phyloP scores from a whole-genome alignment of 495 filamentous ascomycete species.

The Hypoxylon fragiforme region DNA sequence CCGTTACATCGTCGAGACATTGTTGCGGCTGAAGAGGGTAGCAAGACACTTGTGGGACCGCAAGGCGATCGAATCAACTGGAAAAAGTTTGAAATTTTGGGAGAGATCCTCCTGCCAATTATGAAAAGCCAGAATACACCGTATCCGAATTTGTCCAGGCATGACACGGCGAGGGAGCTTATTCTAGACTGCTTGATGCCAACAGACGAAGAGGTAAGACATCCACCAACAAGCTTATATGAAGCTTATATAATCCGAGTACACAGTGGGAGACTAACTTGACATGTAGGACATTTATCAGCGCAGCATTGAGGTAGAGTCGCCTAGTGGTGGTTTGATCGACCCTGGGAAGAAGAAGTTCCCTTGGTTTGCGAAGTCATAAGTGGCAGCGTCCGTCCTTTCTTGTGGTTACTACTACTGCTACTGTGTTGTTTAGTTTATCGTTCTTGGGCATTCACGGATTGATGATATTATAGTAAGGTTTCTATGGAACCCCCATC shows the following conservation, averaged over 20 bases:
- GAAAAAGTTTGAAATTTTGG: conserved; percentile 97
- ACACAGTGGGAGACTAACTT: conserved; percentile 41
- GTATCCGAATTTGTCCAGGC: conserved; percentile 69
- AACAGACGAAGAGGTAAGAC: conserved; percentile 62
- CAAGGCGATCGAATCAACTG: conserved; percentile 84
- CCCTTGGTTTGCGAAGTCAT: conserved; percentile 57
- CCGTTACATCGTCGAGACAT: conserved; percentile 89
- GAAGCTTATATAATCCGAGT: too few species aligned
- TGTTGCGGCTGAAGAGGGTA: conserved; percentile 89
- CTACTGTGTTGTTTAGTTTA: too few species aligned
- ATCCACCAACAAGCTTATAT: not conserved
- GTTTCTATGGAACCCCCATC: conserved; percentile 2
- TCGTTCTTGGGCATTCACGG: conserved; percentile 6
- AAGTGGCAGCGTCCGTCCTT: conserved; percentile 7
- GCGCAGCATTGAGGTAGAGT: conserved; percentile 60
- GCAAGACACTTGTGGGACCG: conserved; percentile 79
- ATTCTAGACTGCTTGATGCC: conserved; percentile 67
- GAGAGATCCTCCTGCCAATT: conserved; percentile 85
- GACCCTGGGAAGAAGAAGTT: conserved; percentile 59
- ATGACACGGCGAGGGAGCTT: conserved; percentile 68
- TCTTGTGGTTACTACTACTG: not conserved
- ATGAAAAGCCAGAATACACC: conserved; percentile 87
- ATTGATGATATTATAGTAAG: not conserved
- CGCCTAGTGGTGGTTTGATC: conserved; percentile 38
- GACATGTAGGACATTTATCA: conserved; percentile 61